These are phyloP conservation scores for Bisporella sp. DNA, from an alignment of 2,329 filamentous ascomycete genomes.

Conservation along the genomic window DNA sequence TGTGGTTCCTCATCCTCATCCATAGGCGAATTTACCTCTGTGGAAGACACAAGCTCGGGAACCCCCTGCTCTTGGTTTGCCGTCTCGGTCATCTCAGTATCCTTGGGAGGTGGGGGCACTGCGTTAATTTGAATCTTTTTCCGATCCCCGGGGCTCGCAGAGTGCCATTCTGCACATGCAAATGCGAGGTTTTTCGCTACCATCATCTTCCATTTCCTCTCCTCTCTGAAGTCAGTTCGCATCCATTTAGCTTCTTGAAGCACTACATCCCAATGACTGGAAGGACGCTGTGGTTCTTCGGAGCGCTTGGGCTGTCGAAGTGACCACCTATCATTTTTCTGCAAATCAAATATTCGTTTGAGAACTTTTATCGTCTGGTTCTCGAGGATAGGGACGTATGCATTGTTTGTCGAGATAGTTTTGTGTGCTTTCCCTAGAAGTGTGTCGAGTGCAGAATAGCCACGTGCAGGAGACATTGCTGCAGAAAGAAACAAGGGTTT, in stretches of 20 bases:
- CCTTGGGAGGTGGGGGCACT: constrained; percentile 36
- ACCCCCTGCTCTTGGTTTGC: constrained; percentile 39
- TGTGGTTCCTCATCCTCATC: constrained; percentile 26
- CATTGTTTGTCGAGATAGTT: constrained; percentile 78
- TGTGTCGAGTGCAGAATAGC: constrained; percentile 55
- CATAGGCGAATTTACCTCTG: constrained; percentile 49
- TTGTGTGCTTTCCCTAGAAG: constrained; percentile 81
- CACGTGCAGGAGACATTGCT: constrained; percentile 52
- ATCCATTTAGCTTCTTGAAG: constrained; percentile 96
- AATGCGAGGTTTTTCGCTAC: constrained; percentile 73
- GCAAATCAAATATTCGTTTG: constrained; percentile 80
- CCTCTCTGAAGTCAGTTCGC: constrained; percentile 91
- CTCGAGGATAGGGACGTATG: constrained; percentile 76
- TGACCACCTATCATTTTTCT: constrained; percentile 89
- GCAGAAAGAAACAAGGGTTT: constrained; percentile 53
- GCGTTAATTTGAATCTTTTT: constrained; percentile 61
- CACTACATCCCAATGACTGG: constrained; percentile 78
- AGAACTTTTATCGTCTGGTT: constrained; percentile 82
- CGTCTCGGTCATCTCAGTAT: constrained; percentile 27
- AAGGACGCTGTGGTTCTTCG: constrained; percentile 69
- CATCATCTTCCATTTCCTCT: constrained; percentile 87
- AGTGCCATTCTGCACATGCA: constrained; percentile 78
- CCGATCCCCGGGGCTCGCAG: constrained; percentile 55
- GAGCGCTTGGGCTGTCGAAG: constrained; percentile 81
- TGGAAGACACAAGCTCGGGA: constrained; percentile 61